These are phyloP conservation scores for Colletotrichum godetiae DNA, from an alignment of 2,329 filamentous ascomycete genomes.

Conservation along the genomic window DNA sequence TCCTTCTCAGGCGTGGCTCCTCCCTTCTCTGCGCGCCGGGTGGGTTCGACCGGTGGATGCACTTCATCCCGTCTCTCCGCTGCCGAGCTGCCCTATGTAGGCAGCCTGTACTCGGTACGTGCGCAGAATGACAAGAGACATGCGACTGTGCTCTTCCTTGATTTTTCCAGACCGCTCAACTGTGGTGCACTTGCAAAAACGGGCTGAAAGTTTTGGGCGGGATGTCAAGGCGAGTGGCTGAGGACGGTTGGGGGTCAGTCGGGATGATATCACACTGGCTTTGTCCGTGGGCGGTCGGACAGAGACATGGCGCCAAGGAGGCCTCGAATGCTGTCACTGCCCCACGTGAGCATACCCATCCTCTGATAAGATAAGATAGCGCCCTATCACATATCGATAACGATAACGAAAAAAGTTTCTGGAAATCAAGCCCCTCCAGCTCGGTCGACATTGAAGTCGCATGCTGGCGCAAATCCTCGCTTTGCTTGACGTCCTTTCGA, in stretches of 20 bases:
- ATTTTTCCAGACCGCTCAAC: slow-evolving; percentile 18
- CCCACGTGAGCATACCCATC: background rate
- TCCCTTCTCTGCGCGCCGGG: background rate
- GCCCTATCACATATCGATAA: slow-evolving; percentile 4
- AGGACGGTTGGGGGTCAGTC: slow-evolving; percentile 18
- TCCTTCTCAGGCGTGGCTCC: slow-evolving; percentile 22
- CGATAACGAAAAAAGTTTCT: slow-evolving; percentile 32
- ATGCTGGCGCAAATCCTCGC: background rate
- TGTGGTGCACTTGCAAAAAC: slow-evolving; percentile 17
- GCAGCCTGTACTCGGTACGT: background rate
- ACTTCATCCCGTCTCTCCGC: background rate
- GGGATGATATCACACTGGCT: slow-evolving; percentile 31
- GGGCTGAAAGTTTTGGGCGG: slow-evolving; percentile 25
- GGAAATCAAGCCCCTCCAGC: slow-evolving; percentile 23
- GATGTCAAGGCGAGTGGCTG: slow-evolving; percentile 26
- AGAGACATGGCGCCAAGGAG: slow-evolving; percentile 27
- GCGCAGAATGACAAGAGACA: background rate
- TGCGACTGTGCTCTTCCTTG: background rate
- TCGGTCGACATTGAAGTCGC: background rate
- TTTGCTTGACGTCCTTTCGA: background rate
- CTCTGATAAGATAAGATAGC: background rate
- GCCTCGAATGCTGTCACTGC: background rate
- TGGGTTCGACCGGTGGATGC: slow-evolving; percentile 14
- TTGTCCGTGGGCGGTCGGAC: slow-evolving; percentile 34
- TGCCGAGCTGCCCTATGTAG: background rate